Conservation (phyloP, 75 land plant genomes). For the Sequoiadendron giganteum region DNA sequence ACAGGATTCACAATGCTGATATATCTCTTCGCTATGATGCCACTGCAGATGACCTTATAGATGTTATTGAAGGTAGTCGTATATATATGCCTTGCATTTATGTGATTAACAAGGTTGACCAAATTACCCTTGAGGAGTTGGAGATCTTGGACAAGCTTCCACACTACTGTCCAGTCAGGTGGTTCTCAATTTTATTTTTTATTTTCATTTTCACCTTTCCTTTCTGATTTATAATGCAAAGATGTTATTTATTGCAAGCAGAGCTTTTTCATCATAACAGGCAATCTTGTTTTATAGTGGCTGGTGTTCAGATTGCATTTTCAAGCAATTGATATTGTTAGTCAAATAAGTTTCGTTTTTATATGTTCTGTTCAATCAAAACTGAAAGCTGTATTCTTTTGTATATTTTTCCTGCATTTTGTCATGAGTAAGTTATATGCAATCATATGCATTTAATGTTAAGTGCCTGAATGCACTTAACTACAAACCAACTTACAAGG, state of each 20-base stretch:
- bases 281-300: background rate
- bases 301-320: background rate
- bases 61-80: constrained; percentile 98
- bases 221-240: background rate
- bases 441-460: background rate
- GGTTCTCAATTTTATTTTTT: background rate
- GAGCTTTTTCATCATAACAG: background rate
- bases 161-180: constrained; percentile 99
- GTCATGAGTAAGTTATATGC: background rate
- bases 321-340: background rate
- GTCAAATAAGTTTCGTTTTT: background rate
- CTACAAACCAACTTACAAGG: background rate
- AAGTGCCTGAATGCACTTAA: background rate
- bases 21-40: constrained; percentile 94
- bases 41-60: constrained; percentile 98
- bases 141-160: constrained; percentile 97
- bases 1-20: constrained; percentile 99
- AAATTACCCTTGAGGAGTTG: constrained; percentile 95
- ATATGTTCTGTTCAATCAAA: background rate
- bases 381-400: background rate
- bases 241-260: background rate
- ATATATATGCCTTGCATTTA: constrained; percentile 98
- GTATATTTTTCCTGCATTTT: background rate
- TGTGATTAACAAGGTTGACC: constrained; percentile 97
- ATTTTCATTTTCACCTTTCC: background rate